phyloP scores from a whole-genome alignment of 2,329 filamentous ascomycete genomes.

The Aspergillus ruber region DNA sequence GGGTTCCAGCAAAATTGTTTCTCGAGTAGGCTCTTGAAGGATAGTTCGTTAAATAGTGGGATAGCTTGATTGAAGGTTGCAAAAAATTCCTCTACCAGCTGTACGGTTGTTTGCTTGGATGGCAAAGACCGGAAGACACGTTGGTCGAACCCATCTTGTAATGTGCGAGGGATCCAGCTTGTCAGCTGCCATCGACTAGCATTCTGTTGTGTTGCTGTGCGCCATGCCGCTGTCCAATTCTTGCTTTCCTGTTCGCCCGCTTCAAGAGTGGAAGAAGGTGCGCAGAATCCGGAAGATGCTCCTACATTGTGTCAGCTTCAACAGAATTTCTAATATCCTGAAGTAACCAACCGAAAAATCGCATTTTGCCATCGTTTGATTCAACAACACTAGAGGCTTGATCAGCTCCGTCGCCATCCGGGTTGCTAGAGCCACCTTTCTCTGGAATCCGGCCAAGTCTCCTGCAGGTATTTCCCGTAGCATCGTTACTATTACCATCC shows the following conservation, averaged over 20 bases:
- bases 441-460: background rate
- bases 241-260: conserved; percentile 2
- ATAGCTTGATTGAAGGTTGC: conserved; percentile 8
- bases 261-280: background rate
- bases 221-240: background rate
- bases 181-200: conserved; percentile 8
- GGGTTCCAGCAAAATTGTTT: conserved; percentile 15
- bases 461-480: background rate
- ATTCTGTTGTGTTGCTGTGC: conserved; percentile 2
- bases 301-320: conserved; percentile 3
- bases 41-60: conserved; percentile 8
- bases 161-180: conserved; percentile 10
- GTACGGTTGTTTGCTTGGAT: conserved; percentile 3
- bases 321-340: background rate
- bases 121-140: conserved; percentile 8
- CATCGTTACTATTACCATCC: too few species aligned
- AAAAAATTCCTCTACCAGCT: conserved; percentile 8
- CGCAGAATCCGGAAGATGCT: conserved; percentile 13
- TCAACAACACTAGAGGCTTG: conserved; percentile 9
- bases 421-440: background rate
- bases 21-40: conserved; percentile 7
- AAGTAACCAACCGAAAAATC: conserved; percentile 12
- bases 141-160: conserved; percentile 9
- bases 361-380: conserved; percentile 10
- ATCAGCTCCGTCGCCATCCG: background rate